A percentile compares a stretch with the other conserved stretches of the same genome.
These are phyloP conservation scores for Heracleum sosnowskyi DNA, from an alignment of 129 eudicot species.

Conservation along the genomic window DNA sequence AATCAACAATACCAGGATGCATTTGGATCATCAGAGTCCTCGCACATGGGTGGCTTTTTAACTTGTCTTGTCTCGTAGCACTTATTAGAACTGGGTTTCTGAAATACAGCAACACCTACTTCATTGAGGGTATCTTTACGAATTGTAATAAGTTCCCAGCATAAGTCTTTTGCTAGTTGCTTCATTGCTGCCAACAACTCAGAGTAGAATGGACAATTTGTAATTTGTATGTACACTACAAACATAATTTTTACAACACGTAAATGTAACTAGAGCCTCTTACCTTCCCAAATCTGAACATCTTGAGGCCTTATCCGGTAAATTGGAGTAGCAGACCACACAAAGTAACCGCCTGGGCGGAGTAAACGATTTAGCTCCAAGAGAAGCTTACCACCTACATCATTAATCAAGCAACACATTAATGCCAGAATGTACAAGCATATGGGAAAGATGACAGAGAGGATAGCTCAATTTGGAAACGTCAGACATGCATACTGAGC, in stretches of 20 bases:
- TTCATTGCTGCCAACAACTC: slow-evolving; percentile 37
- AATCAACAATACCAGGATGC: slow-evolving; percentile 23
- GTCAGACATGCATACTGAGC: not conserved
- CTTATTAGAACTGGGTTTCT: slow-evolving; percentile 26
- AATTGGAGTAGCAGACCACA: slow-evolving; percentile 66
- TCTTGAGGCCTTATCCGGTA: slow-evolving; percentile 36
- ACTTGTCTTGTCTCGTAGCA: slow-evolving; percentile 24
- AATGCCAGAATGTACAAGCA: not conserved
- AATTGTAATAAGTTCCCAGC: slow-evolving; percentile 40
- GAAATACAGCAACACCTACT: slow-evolving; percentile 35
- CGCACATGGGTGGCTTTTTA: slow-evolving; percentile 34
- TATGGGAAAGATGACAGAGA: not conserved
- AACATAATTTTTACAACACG: not conserved
- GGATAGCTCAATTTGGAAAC: not conserved
- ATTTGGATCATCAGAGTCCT: slow-evolving; percentile 32
- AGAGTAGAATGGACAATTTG: not conserved
- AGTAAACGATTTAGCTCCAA: slow-evolving; percentile 50
- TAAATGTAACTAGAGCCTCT: not conserved
- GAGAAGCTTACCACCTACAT: slow-evolving; percentile 54
- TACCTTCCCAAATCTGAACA: slow-evolving; percentile 50
- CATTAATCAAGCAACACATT: slow-evolving; percentile 1
- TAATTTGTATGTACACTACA: not conserved
- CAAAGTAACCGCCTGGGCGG: slow-evolving; percentile 55
- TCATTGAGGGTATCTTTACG: slow-evolving; percentile 30
- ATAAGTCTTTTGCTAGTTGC: slow-evolving; percentile 42